phyloP scores from a whole-genome alignment of 305 asterid species.

The Fraxinus xanthoxyloides region DNA sequence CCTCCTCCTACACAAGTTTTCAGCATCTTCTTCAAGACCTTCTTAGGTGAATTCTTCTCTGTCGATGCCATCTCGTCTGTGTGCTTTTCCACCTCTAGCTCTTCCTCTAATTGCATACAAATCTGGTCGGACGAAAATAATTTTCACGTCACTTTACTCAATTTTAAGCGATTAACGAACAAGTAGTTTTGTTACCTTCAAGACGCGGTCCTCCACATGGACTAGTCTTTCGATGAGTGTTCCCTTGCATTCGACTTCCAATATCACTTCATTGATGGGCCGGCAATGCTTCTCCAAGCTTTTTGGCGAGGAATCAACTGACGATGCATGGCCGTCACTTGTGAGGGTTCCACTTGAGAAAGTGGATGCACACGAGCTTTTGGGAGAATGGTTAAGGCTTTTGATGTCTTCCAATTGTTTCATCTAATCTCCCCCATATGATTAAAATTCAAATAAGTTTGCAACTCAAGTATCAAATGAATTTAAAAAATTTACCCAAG shows the following conservation, averaged over 20 bases:
- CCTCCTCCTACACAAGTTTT: conserved; percentile 1
- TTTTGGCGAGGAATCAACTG: conserved; percentile 23
- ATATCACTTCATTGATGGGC: conserved; percentile 21
- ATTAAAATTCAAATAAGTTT: neutral
- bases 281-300: conserved; percentile 29
- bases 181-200: conserved; percentile 1
- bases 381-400: conserved; percentile 13
- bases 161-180: neutral
- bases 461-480: neutral
- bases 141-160: neutral
- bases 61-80: neutral
- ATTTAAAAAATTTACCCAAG: neutral
- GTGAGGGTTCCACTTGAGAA: conserved; percentile 11
- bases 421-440: neutral
- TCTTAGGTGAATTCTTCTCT: neutral
- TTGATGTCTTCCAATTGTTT: conserved; percentile 14
- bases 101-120: conserved; percentile 14
- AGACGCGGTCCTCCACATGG: conserved; percentile 21
- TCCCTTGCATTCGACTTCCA: conserved; percentile 20
- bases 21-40: conserved; percentile 1
- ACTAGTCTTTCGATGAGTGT: conserved; percentile 26
- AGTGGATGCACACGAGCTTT: conserved; percentile 23
- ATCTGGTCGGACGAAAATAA: neutral
- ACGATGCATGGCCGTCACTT: conserved; percentile 20
- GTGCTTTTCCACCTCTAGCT: neutral